Evolutionary conservation across 805 yeast species (phyloP).

Genomic region (Monosporozyma servazzii): DNA sequence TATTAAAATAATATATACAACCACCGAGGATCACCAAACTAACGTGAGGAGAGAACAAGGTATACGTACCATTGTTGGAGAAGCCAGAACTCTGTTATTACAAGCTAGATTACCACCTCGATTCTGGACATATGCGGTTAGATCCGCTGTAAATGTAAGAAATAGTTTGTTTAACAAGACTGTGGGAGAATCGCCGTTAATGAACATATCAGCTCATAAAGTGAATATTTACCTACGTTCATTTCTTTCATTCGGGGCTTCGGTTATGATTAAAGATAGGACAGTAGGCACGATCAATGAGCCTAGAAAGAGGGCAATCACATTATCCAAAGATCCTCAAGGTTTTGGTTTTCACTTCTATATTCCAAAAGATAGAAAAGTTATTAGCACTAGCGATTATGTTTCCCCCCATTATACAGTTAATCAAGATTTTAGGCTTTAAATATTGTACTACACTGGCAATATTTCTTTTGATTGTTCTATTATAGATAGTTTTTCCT

Average conservation of each 20-base stretch:
- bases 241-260: constrained; percentile 4
- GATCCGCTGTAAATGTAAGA: constrained; percentile 3
- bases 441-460: too few relatives aligned
- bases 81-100: constrained; percentile 1
- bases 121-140: constrained; percentile 5
- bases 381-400: not conserved
- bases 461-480: too few relatives aligned
- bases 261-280: not conserved
- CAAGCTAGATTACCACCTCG: not conserved
- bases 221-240: not conserved
- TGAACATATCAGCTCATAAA: not conserved
- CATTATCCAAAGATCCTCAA: too few relatives aligned
- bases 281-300: not conserved
- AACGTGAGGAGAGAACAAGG: constrained; percentile 5
- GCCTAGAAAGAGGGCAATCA: not conserved
- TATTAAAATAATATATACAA: not conserved
- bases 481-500: too few relatives aligned
- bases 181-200: not conserved
- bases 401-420: not conserved
- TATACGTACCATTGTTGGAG: constrained; percentile 3
- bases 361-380: too few relatives aligned
- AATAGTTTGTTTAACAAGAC: constrained; percentile 3
- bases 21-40: constrained; percentile 5
- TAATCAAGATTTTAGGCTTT: too few relatives aligned
- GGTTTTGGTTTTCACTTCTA: too few relatives aligned